Percentiles rank a stretch among this genome's conserved stretches.
These are phyloP conservation scores for Amphirosellinia nigrospora DNA, from an alignment of 495 filamentous ascomycete species.

Conservation along the genomic window DNA sequence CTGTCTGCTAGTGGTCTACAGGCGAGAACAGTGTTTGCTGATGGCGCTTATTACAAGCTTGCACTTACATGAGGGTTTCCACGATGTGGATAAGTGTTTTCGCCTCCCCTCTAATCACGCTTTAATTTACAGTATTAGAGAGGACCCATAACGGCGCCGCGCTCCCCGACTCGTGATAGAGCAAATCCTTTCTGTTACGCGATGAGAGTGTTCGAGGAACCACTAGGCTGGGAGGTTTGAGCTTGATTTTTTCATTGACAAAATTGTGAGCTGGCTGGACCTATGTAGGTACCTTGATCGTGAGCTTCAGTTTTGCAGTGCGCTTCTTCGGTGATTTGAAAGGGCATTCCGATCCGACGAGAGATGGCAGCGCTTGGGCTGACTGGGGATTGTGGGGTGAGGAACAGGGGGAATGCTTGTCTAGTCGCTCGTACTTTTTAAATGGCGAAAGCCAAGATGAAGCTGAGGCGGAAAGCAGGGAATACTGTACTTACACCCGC, in stretches of 20 bases:
- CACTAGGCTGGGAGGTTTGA: neutral
- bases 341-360: neutral
- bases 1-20: neutral
- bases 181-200: conserved; percentile 11
- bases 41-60: conserved; percentile 6
- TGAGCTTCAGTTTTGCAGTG: neutral
- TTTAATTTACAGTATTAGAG: neutral
- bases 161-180: conserved; percentile 16
- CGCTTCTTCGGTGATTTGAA: neutral
- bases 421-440: neutral
- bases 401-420: neutral
- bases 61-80: conserved; percentile 19
- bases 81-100: conserved; percentile 5
- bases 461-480: conserved; percentile 3
- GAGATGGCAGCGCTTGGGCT: conserved; percentile 5
- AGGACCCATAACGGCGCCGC: conserved; percentile 21
- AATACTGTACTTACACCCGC: neutral
- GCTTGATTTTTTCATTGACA: neutral
- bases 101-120: neutral
- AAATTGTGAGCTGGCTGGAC: too few relatives aligned
- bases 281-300: neutral
- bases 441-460: conserved; percentile 15
- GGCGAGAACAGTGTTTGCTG: neutral
- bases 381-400: neutral
- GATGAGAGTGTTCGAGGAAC: neutral